These are phyloP conservation scores for Tolypocladium ovalisporum DNA, from an alignment of 2,329 filamentous ascomycete species.

Conservation along the genomic window DNA sequence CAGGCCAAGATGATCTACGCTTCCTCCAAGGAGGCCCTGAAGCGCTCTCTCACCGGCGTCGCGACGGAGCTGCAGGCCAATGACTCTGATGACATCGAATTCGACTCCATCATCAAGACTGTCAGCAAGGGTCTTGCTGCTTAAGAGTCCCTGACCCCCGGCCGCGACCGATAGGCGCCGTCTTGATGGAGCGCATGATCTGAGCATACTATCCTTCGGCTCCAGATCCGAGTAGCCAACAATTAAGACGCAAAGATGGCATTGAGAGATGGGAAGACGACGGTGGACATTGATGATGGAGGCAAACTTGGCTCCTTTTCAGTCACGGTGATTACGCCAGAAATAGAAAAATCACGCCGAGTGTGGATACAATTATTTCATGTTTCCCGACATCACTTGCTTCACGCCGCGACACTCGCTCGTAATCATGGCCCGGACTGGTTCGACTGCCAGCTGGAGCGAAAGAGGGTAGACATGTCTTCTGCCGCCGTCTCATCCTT, in stretches of 20 bases:
- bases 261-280: conserved; percentile 5
- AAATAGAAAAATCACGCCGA: conserved; percentile 12
- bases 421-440: conserved; percentile 14
- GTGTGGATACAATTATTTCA: conserved; percentile 1
- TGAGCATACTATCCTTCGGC: conserved; percentile 15
- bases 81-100: conserved; percentile 73
- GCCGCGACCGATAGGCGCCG: conserved; percentile 2
- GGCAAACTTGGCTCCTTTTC: conserved; percentile 12
- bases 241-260: conserved; percentile 15
- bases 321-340: conserved; percentile 14
- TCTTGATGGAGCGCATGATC: conserved; percentile 12
- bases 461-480: conserved; percentile 57
- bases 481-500: conserved; percentile 58
- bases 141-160: conserved; percentile 19
- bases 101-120: conserved; percentile 55
- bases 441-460: conserved; percentile 53
- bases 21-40: conserved; percentile 77
- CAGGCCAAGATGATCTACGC: conserved; percentile 87
- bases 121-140: conserved; percentile 52
- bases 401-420: background rate
- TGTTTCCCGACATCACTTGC: background rate
- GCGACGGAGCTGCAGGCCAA: conserved; percentile 74
- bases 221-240: conserved; percentile 11
- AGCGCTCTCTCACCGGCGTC: conserved; percentile 66
- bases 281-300: conserved; percentile 1